phyloP scores from a whole-genome alignment of 176 grass and related monocot species.

The Ampelocalamus luodianensis region DNA sequence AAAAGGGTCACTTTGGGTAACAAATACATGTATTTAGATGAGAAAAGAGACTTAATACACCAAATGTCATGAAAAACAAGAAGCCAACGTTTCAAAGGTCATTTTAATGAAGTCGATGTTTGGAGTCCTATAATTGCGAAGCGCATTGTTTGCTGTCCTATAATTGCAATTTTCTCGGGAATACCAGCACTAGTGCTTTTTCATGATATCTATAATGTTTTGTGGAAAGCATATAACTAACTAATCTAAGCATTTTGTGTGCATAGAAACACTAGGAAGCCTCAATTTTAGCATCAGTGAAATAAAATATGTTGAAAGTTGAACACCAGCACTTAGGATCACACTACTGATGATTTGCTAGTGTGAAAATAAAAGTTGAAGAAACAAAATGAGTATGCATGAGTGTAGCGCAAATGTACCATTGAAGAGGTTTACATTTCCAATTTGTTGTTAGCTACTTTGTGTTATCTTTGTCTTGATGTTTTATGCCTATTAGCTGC shows the following conservation, averaged over 20 bases:
- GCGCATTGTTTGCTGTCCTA: too few species aligned
- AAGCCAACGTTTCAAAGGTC: too few species aligned
- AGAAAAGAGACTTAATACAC: too few species aligned
- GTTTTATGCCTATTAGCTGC: not conserved
- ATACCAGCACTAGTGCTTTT: not conserved
- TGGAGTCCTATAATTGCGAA: too few species aligned
- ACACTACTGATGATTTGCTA: slow-evolving; percentile 35
- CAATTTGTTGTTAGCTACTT: not conserved
- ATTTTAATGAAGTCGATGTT: too few species aligned
- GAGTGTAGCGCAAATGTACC: slow-evolving; percentile 2
- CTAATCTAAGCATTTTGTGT: not conserved
- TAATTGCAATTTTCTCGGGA: too few species aligned
- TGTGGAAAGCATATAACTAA: not conserved
- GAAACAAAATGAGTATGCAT: slow-evolving; percentile 21
- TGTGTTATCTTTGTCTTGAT: not conserved
- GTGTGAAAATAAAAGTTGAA: not conserved
- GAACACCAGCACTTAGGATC: not conserved
- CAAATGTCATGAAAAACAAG: too few species aligned
- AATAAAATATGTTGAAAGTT: slow-evolving; percentile 24
- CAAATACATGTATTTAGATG: too few species aligned
- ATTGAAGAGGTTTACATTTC: slow-evolving; percentile 11
- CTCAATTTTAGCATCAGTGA: not conserved
- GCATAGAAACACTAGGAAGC: slow-evolving; percentile 1
- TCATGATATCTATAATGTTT: not conserved
- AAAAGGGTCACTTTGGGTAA: too few species aligned